These are phyloP conservation scores for Auxenochlorella pyrenoidosa DNA, from an alignment of 139 green algal genomes.

Conservation along the genomic window DNA sequence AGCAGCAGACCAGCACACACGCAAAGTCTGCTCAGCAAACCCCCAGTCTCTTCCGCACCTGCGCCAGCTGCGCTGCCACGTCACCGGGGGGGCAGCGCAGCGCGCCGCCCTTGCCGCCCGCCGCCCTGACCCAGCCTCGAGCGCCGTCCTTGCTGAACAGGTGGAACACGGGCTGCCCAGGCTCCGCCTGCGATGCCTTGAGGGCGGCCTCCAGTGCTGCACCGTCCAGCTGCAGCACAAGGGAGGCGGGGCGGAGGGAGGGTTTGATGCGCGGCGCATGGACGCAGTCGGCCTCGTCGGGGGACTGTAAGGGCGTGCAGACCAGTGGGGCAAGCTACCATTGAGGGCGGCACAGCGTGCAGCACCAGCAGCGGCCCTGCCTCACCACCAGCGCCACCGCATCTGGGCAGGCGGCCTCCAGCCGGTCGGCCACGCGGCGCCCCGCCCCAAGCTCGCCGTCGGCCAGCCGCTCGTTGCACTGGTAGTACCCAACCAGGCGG, in stretches of 20 bases:
- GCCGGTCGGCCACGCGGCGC: constrained; percentile 66
- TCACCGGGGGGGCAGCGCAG: constrained; percentile 15
- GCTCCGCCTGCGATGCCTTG: background rate
- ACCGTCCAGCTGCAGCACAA: constrained; percentile 30
- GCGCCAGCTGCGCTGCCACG: constrained; percentile 30
- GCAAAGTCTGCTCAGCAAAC: background rate
- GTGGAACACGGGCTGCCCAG: background rate
- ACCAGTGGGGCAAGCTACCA: background rate
- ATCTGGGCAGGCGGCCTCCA: constrained; percentile 43
- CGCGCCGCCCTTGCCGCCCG: background rate
- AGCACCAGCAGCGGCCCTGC: background rate
- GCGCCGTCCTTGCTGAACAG: constrained; percentile 34
- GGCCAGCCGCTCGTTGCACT: constrained; percentile 68
- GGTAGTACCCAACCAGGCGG: constrained; percentile 83
- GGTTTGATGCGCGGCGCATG: too few species aligned
- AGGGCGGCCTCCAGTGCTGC: background rate
- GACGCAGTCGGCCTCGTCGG: too few species aligned
- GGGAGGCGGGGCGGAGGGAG: too few species aligned
- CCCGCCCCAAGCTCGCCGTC: constrained; percentile 66
- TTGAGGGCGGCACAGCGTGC: background rate
- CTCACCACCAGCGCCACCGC: constrained; percentile 41
- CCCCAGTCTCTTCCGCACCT: background rate
- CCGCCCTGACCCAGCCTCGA: constrained; percentile 9
- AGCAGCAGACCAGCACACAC: background rate
- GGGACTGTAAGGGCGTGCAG: background rate